Percentiles rank a stretch among this genome's conserved stretches.
These are phyloP conservation scores for Prunus persica DNA, from an alignment of 306 rosid species.

Conservation along the genomic window DNA sequence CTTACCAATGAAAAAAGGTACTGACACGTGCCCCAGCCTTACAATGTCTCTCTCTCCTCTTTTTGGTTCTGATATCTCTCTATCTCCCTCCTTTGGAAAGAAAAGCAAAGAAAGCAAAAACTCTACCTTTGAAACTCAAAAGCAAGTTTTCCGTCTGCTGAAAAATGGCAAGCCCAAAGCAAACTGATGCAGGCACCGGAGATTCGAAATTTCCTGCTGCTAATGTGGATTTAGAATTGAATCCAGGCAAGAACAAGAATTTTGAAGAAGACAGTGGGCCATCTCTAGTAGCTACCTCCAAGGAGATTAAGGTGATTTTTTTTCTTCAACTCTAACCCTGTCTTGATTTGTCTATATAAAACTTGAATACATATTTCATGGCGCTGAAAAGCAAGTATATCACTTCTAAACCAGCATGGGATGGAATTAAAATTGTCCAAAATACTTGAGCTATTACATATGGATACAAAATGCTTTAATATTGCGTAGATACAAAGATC, in stretches of 20 bases:
- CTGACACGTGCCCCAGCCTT: constrained; percentile 1
- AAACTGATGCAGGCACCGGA: constrained; percentile 4
- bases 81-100: background rate
- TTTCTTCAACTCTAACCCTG: background rate
- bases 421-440: too few species aligned
- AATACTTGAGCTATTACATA: too few species aligned
- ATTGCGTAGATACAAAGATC: too few species aligned
- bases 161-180: constrained; percentile 44
- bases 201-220: constrained; percentile 41
- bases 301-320: constrained; percentile 42
- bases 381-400: too few species aligned
- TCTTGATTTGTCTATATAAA: background rate
- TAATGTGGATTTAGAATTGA: constrained; percentile 36
- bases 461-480: too few species aligned
- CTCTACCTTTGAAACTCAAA: background rate
- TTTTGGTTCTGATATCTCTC: constrained; percentile 4
- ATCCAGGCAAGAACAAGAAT: constrained; percentile 27
- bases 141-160: background rate
- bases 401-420: too few species aligned
- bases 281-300: constrained; percentile 43
- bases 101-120: background rate
- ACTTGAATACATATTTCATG: background rate
- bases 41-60: constrained; percentile 1
- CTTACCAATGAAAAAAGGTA: background rate
- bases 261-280: constrained; percentile 46